Base-by-base conservation (phyloP, 345 rosid species). In the Kandelia obovata region DNA sequence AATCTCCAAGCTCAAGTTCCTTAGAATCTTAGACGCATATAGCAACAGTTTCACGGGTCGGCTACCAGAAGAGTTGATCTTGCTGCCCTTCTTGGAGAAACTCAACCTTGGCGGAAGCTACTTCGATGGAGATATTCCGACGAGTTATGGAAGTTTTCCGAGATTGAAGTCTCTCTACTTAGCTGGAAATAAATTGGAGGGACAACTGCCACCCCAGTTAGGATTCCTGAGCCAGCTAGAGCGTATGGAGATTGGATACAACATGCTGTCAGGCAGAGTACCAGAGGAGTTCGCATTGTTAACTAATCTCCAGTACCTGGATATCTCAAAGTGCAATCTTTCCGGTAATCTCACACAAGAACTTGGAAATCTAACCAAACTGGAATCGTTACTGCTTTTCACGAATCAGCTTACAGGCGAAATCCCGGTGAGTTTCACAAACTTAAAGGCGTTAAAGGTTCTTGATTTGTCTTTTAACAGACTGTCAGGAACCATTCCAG, bases 31-130 rank as follows among this genome's bases (percentile, higher is more conserved):
- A 76, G 80, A 85, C 66, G 99, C 91, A 0, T 95, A 77, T 81
- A 95, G 92, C 75, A 95, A 95, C 77, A 82, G 69, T 75, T 92
- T 95, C 82, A 75, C 78, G 1, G 97, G 99, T 5, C 73, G 76
- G 5, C 55, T 92, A 1, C 97, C 97, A 3, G 25, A 28, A 6
- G 99, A 88, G n/a, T 68, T 90, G 16, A 52, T 75, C 47, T 66
- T 58, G 49, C 80, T 92, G 31, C 88, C 77, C 73, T 85, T 65
- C 74, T 75, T 95, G 60, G 94, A 95, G 82, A 79, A 78, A 72
- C 91, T 95, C 73, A 95, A 92, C 77, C 85, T 95, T 16, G 96
- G 97, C 0, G 99, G 99, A n/a, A 92, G 97, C 85, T 95, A 86
- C 86, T 95, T 95, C 62, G 81, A 78, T 58, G 99, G 91, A 46